Evolutionary conservation across 257 asterid species (phyloP).

Genomic region (Fraxinus cuspidata): DNA sequence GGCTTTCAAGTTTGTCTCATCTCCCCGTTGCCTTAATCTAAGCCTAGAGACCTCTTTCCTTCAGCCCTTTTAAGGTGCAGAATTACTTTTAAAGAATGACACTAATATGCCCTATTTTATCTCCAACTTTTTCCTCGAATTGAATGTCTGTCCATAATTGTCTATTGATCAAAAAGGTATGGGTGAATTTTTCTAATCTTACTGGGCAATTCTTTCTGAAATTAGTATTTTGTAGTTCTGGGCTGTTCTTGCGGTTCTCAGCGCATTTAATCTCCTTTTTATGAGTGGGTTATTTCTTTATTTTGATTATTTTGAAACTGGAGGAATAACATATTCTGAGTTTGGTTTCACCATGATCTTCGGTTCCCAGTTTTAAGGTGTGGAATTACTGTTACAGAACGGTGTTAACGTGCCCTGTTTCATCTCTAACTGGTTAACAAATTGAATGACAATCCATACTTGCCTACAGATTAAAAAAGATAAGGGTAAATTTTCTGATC

Average conservation of each 20-base stretch:
- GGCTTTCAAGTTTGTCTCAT: no score
- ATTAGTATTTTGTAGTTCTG: neutral
- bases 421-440: neutral
- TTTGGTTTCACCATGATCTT: no score
- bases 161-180: neutral
- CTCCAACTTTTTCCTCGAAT: neutral
- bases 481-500: conserved; percentile 9
- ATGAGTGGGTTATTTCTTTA: neutral
- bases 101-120: neutral
- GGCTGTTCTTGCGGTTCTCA: neutral
- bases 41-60: no score
- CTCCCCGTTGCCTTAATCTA: no score
- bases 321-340: neutral
- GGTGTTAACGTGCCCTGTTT: neutral
- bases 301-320: neutral
- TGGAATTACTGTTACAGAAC: neutral
- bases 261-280: neutral
- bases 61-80: neutral
- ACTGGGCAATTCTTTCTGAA: neutral
- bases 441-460: neutral
- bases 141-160: neutral
- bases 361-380: neutral
- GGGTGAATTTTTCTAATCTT: neutral
- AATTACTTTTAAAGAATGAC: neutral
- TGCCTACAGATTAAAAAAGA: neutral